These are phyloP conservation scores for Striga asiatica DNA, from an alignment of 257 asterid species.

Conservation along the genomic window DNA sequence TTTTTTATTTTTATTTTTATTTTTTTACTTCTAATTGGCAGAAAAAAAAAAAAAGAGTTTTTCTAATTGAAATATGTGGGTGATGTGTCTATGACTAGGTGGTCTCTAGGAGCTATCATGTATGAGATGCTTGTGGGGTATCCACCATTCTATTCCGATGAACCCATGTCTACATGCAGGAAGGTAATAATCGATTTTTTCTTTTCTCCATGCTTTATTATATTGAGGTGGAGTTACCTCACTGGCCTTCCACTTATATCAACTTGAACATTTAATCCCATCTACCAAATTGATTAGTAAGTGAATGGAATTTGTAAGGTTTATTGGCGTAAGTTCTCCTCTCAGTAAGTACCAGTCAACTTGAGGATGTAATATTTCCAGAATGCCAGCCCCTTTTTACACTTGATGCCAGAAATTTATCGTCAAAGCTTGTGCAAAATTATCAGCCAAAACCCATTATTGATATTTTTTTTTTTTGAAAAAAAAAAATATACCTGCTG, in stretches of 20 bases:
- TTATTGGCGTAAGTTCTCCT: too few species aligned
- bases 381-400: neutral
- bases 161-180: conserved; percentile 95
- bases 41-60: neutral
- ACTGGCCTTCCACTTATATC: neutral
- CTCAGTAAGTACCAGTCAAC: neutral
- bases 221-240: conserved; percentile 6
- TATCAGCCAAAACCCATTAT: neutral
- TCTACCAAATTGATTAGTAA: neutral
- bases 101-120: conserved; percentile 99
- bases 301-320: neutral
- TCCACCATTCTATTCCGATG: conserved; percentile 97
- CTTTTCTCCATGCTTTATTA: neutral
- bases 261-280: neutral
- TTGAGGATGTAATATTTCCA: neutral
- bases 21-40: too few species aligned
- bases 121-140: conserved; percentile 96
- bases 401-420: neutral
- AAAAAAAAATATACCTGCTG: too few species aligned
- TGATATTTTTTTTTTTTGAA: neutral
- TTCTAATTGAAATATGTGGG: conserved; percentile 10
- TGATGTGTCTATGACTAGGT: conserved; percentile 37
- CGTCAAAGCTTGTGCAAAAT: neutral
- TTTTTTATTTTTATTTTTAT: too few species aligned
- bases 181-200: conserved; percentile 47